Conservation (phyloP, 441 rosid species). For the Corymbia citriodora region DNA sequence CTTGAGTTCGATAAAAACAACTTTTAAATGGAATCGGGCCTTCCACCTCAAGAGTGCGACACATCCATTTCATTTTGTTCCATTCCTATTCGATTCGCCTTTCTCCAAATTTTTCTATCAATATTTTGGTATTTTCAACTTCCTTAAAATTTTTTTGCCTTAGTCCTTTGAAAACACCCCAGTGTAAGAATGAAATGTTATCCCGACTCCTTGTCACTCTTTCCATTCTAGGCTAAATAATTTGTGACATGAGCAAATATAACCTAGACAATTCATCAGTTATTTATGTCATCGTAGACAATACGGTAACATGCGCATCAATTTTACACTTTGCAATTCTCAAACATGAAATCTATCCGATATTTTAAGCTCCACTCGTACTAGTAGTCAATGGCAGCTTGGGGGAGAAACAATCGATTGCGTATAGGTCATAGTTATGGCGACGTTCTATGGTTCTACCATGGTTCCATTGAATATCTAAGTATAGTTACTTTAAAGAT, state of each 20-base stretch:
- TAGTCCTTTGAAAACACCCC: not conserved
- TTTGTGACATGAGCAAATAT: not conserved
- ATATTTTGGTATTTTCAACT: not conserved
- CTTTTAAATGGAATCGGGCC: not conserved
- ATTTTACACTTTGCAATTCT: not conserved
- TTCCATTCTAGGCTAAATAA: not conserved
- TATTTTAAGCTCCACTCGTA: not conserved
- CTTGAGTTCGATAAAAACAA: not conserved
- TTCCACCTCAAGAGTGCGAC: not conserved
- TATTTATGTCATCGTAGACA: not conserved
- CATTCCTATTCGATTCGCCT: not conserved
- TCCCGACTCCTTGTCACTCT: not conserved
- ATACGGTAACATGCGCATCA: not conserved
- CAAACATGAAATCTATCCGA: not conserved
- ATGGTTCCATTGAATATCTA: not conserved
- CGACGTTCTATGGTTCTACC: not conserved
- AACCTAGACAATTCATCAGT: not conserved
- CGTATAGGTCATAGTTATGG: not conserved
- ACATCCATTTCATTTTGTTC: not conserved
- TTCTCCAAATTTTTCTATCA: not conserved
- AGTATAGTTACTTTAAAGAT: not conserved
- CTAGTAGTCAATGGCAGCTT: not conserved
- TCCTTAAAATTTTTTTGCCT: not conserved
- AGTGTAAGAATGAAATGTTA: not conserved
- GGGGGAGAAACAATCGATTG: not conserved